Base-by-base conservation (phyloP, 192 early-diverging fungal genomes). In the Backusella macrospora region DNA sequence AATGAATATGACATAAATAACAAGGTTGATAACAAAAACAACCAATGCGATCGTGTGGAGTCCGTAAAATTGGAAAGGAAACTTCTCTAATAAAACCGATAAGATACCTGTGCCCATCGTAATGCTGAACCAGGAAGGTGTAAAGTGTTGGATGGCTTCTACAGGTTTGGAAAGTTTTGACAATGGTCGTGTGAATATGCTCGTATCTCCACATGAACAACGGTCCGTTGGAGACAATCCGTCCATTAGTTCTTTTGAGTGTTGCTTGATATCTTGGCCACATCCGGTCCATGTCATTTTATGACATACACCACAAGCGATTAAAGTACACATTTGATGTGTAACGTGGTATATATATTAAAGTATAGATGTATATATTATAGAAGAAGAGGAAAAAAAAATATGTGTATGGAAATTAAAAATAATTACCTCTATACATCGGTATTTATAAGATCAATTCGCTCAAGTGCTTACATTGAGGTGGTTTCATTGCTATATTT, bases 91-190 rank as follows among this genome's bases (percentile, higher is more conserved):
- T 34, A 86, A 52, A 2, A 76, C 42, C 4, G 75, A 76, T 0
- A 76, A 62, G 43, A 81, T 79, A 13, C 87, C 87, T 14, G 87
- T 88, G 42, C 87, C 84, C 85, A 87, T 86, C 3, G 77, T 80
- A 6, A 77, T 72, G 1, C 75, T 82, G 71, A 85, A 88, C 86
- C 86, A 88, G n/a, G 86, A 83, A 4, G 87, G 87, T 18, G 80
- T 87, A 46, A 88, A 88, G 39, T 85, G 79, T 15, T 38, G 45
- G 21, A 73, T 65, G 8, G 43, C 63, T 47, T 68, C 45, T 16
- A 21, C 15, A 13, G 67, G 52, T 59, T 23, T 59, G 10, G 52
- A 59, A 8, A 59, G 52, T 59, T 59, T 59, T 10, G 52, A 59
- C 8, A 59, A 34, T 65, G 63, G 26, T 65, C 63, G 26, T 38